Base-by-base conservation (phyloP, 352 stramenopile genomes). In the Phytophthora pinifolia region DNA sequence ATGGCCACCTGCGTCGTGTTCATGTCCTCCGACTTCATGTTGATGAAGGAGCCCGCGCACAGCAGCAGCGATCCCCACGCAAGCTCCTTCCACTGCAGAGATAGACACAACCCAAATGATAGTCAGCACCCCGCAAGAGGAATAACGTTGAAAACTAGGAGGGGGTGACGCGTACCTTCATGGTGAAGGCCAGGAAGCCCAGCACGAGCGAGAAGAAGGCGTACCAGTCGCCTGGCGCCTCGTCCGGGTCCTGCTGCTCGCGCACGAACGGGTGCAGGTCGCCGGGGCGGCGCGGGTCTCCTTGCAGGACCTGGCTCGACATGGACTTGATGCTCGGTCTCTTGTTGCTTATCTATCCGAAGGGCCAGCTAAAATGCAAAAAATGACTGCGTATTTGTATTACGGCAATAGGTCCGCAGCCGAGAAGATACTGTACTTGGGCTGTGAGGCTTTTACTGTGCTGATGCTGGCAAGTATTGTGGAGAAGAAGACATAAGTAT, bases 231-330 rank as follows among this genome's bases (percentile, higher is more conserved):
- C 70, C 58, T 2, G 72, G 67, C 8, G 60, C 56, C 2, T 72
- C 59, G 17, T 70, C 62, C 2, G 62, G 56, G 59, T 79, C 62
- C 45, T 77, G 53, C 39, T 61, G 48, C 54, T 86, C 73, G 42
- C 76, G 81, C 54, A 91, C 67, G 56, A 89, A 89, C 61, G 81
- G 72, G 53, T 88, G 74, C 57, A 89, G 65, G 49, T 85, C 75
- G 17, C 65, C 70, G n/a, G 78, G 79, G 41, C 76, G 78, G 9
- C 73, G 74, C 35, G 78, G 79, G 46, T 91, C 79, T 52, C 80
- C 74, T 34, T 76, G 67, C 15, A 74, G 54, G 25, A 9, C 34
- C 18, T 57, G 62, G 45, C 17, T 54, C 27, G 68, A 54, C 68
- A 77, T 77, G 15, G 12, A 4, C 20, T 25, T 25, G 20, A 25